A percentile compares a stretch with the other conserved stretches of the same genome.
phyloP scores from a whole-genome alignment of 2,329 filamentous ascomycete genomes.

The Penicillium sp. region DNA sequence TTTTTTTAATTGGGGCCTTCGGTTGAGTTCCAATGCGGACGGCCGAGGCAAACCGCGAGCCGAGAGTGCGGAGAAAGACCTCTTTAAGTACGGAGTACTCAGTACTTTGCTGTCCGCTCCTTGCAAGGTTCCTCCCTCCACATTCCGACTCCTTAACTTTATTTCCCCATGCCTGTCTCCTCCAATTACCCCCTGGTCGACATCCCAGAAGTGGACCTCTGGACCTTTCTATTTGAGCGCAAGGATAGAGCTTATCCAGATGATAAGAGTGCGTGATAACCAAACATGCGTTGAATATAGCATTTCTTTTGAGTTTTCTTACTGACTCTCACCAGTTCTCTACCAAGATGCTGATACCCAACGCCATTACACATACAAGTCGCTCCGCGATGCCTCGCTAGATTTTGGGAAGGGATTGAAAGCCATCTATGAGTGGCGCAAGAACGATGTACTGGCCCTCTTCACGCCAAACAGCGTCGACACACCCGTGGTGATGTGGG shows the following conservation, averaged over 20 bases:
- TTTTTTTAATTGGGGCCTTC: background rate
- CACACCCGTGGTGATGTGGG: constrained; percentile 72
- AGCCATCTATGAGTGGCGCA: constrained; percentile 72
- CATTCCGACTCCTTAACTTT: constrained; percentile 8
- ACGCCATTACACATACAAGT: constrained; percentile 66
- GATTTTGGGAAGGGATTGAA: constrained; percentile 80
- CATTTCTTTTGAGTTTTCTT: background rate
- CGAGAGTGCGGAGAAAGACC: constrained; percentile 17
- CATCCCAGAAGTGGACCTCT: constrained; percentile 74
- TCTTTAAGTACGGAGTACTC: constrained; percentile 1
- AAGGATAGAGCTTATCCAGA: constrained; percentile 65
- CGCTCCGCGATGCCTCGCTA: constrained; percentile 63
- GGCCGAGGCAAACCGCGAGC: constrained; percentile 21
- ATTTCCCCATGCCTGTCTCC: constrained; percentile 59
- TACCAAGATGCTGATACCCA: constrained; percentile 72
- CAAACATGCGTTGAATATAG: background rate
- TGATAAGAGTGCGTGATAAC: constrained; percentile 63
- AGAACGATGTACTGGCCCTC: constrained; percentile 77
- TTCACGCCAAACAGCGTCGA: constrained; percentile 87
- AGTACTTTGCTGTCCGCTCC: background rate
- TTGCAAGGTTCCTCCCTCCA: too few relatives aligned
- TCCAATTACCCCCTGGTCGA: constrained; percentile 64
- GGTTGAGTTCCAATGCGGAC: constrained; percentile 8
- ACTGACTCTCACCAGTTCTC: constrained; percentile 59
- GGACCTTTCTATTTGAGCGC: constrained; percentile 72